Conservation (phyloP, 2,329 filamentous ascomycete species). For the Aspergillus sp. region DNA sequence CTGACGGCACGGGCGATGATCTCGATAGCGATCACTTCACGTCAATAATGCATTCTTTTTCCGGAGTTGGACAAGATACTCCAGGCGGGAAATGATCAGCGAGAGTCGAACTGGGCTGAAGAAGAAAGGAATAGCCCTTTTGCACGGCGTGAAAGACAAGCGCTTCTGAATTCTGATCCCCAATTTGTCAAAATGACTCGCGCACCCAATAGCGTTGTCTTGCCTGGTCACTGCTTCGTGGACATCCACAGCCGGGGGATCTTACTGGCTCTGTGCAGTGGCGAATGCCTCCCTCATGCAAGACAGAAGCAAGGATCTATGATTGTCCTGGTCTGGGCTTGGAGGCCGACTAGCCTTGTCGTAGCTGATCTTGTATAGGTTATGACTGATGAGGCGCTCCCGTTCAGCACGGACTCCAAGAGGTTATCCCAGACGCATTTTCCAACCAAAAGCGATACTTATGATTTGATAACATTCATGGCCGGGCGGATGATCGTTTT, state of each 20-base stretch:
- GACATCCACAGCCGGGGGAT: not conserved
- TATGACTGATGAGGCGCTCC: not conserved
- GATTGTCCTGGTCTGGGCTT: not conserved
- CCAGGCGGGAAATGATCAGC: not conserved
- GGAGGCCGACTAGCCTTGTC: not conserved
- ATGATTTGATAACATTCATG: slow-evolving; percentile 1
- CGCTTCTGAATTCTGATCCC: not conserved
- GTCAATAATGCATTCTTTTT: slow-evolving; percentile 5
- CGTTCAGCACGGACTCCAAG: not conserved
- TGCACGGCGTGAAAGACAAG: not conserved
- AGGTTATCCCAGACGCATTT: not conserved
- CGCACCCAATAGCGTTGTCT: not conserved
- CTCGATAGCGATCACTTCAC: not conserved
- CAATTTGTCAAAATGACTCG: not conserved
- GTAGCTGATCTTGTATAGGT: not conserved
- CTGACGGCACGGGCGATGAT: not conserved
- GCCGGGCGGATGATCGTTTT: not conserved
- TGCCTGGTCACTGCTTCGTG: not conserved
- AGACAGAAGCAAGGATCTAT: slow-evolving; percentile 6
- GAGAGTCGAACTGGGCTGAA: not conserved
- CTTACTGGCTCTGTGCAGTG: not conserved
- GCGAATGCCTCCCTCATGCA: slow-evolving; percentile 4
- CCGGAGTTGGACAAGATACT: slow-evolving; percentile 5
- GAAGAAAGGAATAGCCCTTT: not conserved
- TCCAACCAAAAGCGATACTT: not conserved